Conservation (phyloP, 1,284 basidiomycete genomes). For the Singerocomus inundabilis region DNA sequence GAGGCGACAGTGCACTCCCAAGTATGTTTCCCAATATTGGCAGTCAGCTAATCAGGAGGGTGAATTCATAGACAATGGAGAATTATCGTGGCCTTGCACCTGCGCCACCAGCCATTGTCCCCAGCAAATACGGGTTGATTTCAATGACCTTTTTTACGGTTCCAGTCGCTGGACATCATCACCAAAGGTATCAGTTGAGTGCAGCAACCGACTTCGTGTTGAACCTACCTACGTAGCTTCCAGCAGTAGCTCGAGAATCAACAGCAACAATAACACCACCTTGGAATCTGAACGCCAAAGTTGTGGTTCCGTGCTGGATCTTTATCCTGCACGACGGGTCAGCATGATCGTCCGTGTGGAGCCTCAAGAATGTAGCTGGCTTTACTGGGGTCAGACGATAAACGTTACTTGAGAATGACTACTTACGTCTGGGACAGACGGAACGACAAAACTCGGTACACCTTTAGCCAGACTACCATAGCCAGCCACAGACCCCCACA, state of each 20-base stretch:
- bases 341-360: slow-evolving; percentile 91
- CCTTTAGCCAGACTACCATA: slow-evolving; percentile 74
- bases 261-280: slow-evolving; percentile 98
- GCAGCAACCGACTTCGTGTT: neutral
- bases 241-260: slow-evolving; percentile 96
- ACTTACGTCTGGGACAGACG: slow-evolving; percentile 72
- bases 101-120: slow-evolving; percentile 99
- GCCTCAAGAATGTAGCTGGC: slow-evolving; percentile 86
- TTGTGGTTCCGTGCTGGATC: slow-evolving; percentile 98
- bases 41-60: slow-evolving; percentile 66
- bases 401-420: neutral
- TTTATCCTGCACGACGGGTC: slow-evolving; percentile 96
- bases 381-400: slow-evolving; percentile 35
- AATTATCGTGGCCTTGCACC: slow-evolving; percentile 48
- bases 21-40: slow-evolving; percentile 98
- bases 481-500: slow-evolving; percentile 80
- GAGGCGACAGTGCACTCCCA: slow-evolving; percentile 96
- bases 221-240: slow-evolving; percentile 87
- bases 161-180: slow-evolving; percentile 66
- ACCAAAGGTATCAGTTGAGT: slow-evolving; percentile 1
- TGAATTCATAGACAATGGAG: slow-evolving; percentile 10
- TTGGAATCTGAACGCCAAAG: slow-evolving; percentile 94
- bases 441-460: slow-evolving; percentile 67
- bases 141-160: slow-evolving; percentile 99
- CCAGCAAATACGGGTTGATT: slow-evolving; percentile 97